phyloP scores from a whole-genome alignment of 805 yeast species.

The Trichomonascus vanleenenianus region DNA sequence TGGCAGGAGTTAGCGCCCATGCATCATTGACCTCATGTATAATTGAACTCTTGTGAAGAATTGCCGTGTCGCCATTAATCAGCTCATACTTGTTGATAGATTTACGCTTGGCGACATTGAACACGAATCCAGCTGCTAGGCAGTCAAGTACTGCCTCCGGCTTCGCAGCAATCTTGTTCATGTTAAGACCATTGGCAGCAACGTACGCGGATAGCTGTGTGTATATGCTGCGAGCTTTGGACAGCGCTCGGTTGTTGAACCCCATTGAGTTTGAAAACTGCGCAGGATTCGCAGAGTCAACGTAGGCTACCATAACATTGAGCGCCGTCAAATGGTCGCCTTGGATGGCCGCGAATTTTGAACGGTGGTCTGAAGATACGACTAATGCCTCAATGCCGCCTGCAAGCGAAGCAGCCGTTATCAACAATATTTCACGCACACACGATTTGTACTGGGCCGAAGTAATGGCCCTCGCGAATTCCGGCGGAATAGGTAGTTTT shows the following conservation, averaged over 20 bases:
- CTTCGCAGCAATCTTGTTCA: neutral
- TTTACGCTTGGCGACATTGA: slow-evolving; percentile 14
- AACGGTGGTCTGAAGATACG: slow-evolving; percentile 56
- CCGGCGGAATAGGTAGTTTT: slow-evolving; percentile 65
- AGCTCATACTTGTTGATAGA: slow-evolving; percentile 4
- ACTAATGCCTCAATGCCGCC: slow-evolving; percentile 51
- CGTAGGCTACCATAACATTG: slow-evolving; percentile 57
- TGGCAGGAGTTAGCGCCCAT: neutral
- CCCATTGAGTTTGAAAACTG: neutral
- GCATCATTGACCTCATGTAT: neutral
- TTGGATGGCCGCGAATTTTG: slow-evolving; percentile 59
- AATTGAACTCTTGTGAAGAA: neutral
- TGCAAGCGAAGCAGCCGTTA: slow-evolving; percentile 74
- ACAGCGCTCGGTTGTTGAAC: neutral
- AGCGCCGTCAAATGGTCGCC: slow-evolving; percentile 76
- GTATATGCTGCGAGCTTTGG: neutral
- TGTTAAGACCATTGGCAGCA: neutral
- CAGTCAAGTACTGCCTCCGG: slow-evolving; percentile 5
- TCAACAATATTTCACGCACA: slow-evolving; percentile 55
- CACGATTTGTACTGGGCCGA: slow-evolving; percentile 52
- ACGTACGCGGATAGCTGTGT: slow-evolving; percentile 10
- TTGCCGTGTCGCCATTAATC: neutral
- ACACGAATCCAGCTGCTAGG: slow-evolving; percentile 11
- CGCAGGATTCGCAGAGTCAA: neutral
- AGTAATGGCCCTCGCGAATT: slow-evolving; percentile 55